Evolutionary conservation across 139 green algal species (phyloP), one percentile per base, ranked within the genome.

Genomic region (Mychonastes homosphaera): DNA sequence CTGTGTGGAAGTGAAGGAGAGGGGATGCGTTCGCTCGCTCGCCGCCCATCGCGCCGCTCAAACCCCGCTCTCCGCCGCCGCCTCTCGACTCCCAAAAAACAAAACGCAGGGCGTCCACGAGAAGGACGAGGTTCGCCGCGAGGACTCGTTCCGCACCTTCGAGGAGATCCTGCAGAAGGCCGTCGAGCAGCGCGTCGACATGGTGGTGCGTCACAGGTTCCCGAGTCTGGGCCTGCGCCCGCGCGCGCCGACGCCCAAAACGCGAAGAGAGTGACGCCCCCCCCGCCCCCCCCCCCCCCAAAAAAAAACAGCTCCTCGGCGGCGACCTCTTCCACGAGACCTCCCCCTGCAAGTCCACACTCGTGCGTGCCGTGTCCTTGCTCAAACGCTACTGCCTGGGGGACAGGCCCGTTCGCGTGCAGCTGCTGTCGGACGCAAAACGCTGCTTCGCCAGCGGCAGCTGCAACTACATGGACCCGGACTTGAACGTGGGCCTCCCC

Each of bases 321-420:
- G 91, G 92, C 2, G 92, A 98, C 72, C 73, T 98, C 3, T 98
- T 98, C 70, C 90, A 98, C 64, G 88, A 96, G 55, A 97, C 96
- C 79, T 95, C 94, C 72, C 90, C 91, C 21, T 85, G 72, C 3
- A 69, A 84, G 10, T 45, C 68, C n/a, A 88, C 90, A 5, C 41
- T 90, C 23, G 74, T 87, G 6, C 29, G 54, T 5, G 70, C 85
- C 8, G 90, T 98, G 18, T 59, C 85, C 12, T 85, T 94, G 24
- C 58, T 99, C 4, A 73, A 58, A 4, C 71, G 79, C 58, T 84
- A 96, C 82, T 94, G 81, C 71, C 66, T 98, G 9, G 75, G 66
- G 21, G 71, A 88, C 62, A 67, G 63, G 50, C 73, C 74, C 0
- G 69, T 94, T 3, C 16, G 35, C 10, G 90, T 96, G 58, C 64